Evolutionary conservation across 352 stramenopile genomes (phyloP).

Genomic region (Nothophytophthora sp.): DNA sequence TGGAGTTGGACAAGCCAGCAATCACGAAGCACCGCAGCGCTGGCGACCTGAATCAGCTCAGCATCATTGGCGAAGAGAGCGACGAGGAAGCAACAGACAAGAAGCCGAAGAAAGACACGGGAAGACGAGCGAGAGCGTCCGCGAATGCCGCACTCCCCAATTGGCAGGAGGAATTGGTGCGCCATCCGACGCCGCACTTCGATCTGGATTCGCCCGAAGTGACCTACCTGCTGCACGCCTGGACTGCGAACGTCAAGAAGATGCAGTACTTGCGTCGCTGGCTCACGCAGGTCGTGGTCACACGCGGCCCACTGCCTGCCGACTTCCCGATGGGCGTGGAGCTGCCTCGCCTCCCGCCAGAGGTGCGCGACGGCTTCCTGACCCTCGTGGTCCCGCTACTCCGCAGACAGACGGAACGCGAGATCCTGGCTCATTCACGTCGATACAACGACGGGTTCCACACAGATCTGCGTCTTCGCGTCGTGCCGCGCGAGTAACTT

Average conservation of each 20-base stretch:
- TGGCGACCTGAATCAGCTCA: slow-evolving; percentile 26
- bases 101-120: slow-evolving; percentile 1
- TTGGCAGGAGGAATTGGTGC: slow-evolving; percentile 69
- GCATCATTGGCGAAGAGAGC: slow-evolving; percentile 29
- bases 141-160: slow-evolving; percentile 14
- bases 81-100: slow-evolving; percentile 18
- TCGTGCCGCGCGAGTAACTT: slow-evolving; percentile 45
- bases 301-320: slow-evolving; percentile 32
- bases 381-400: slow-evolving; percentile 80
- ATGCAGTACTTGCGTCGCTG: slow-evolving; percentile 69
- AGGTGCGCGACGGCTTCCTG: slow-evolving; percentile 80
- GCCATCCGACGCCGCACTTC: slow-evolving; percentile 74
- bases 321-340: slow-evolving; percentile 73
- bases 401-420: slow-evolving; percentile 59
- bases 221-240: slow-evolving; percentile 63
- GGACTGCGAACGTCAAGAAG: slow-evolving; percentile 71
- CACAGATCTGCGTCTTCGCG: slow-evolving; percentile 70
- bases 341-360: slow-evolving; percentile 57
- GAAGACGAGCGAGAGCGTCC: slow-evolving; percentile 12
- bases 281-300: slow-evolving; percentile 50
- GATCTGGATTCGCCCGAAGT: slow-evolving; percentile 75
- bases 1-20: slow-evolving; percentile 27
- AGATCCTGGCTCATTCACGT: slow-evolving; percentile 67
- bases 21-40: slow-evolving; percentile 18
- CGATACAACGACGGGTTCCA: slow-evolving; percentile 58